phyloP scores from a whole-genome alignment of 345 rosid species.

The Melaleuca alternifolia region DNA sequence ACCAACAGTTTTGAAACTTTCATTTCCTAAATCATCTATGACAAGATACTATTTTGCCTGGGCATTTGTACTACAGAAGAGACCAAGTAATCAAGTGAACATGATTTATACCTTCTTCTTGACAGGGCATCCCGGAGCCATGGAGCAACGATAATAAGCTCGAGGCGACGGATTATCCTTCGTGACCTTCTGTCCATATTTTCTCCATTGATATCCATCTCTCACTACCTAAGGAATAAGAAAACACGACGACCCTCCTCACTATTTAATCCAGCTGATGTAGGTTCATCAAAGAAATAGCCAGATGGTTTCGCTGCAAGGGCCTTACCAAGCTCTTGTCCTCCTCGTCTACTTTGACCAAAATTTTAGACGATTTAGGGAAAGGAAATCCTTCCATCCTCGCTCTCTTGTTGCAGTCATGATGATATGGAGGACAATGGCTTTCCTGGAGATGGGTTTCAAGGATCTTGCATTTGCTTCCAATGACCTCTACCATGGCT shows the following conservation, averaged over 20 bases:
- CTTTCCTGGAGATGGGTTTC: constrained; percentile 7
- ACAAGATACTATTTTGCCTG: neutral
- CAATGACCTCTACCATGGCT: constrained; percentile 22
- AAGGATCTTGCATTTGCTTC: constrained; percentile 16
- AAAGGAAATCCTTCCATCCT: constrained; percentile 8
- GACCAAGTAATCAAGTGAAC: neutral
- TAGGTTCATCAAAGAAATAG: neutral
- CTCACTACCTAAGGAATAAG: constrained; percentile 17
- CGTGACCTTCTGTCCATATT: constrained; percentile 59
- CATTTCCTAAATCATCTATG: neutral
- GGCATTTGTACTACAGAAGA: neutral
- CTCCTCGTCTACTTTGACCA: constrained; percentile 16
- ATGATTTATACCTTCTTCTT: constrained; percentile 38
- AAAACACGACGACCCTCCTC: neutral
- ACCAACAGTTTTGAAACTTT: neutral
- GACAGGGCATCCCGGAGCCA: constrained; percentile 47
- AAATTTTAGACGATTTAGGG: constrained; percentile 12
- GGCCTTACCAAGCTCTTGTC: constrained; percentile 37
- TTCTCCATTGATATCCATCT: constrained; percentile 70
- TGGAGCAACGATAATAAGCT: constrained; percentile 52
- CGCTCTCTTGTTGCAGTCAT: constrained; percentile 1
- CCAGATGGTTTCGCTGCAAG: neutral
- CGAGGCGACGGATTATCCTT: constrained; percentile 54
- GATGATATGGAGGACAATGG: neutral
- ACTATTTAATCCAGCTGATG: neutral